phyloP scores from a whole-genome alignment of 331 rosid genomes.

The Quercus tomentella region DNA sequence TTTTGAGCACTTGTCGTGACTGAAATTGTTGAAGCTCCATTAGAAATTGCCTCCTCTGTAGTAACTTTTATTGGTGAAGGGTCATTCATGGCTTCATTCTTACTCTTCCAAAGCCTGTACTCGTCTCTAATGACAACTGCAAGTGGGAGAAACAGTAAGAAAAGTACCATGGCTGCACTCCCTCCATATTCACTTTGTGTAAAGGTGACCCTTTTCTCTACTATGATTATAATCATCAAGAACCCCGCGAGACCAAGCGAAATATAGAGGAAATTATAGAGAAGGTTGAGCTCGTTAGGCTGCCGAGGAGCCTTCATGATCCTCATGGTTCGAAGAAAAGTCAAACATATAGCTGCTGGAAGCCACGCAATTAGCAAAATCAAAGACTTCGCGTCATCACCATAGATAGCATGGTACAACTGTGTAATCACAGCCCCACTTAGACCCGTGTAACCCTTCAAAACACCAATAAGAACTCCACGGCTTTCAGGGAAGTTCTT shows the following conservation, averaged over 20 bases:
- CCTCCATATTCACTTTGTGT: slow-evolving; percentile 27
- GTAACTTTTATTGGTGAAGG: slow-evolving; percentile 1
- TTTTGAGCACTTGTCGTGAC: neutral
- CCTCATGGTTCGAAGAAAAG: slow-evolving; percentile 27
- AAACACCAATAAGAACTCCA: slow-evolving; percentile 54
- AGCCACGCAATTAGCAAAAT: slow-evolving; percentile 71
- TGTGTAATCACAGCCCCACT: slow-evolving; percentile 63
- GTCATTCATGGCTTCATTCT: neutral
- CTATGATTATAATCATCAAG: slow-evolving; percentile 37
- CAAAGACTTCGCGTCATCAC: slow-evolving; percentile 53
- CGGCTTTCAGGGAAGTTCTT: slow-evolving; percentile 56
- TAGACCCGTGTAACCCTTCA: slow-evolving; percentile 52
- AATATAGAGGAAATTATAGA: slow-evolving; percentile 50
- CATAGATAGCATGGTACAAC: slow-evolving; percentile 53
- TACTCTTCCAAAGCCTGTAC: slow-evolving; percentile 24
- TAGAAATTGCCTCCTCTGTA: neutral
- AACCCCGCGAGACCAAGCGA: slow-evolving; percentile 51
- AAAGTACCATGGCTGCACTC: slow-evolving; percentile 26
- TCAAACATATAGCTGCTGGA: slow-evolving; percentile 39
- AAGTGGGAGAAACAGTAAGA: slow-evolving; percentile 47
- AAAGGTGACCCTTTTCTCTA: slow-evolving; percentile 34
- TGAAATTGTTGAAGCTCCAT: neutral
- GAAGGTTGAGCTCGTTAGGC: slow-evolving; percentile 39
- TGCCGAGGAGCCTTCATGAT: slow-evolving; percentile 31
- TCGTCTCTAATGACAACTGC: slow-evolving; percentile 44